These are phyloP conservation scores for Alternaria panax DNA, from an alignment of 2,329 filamentous ascomycete species.

Conservation along the genomic window DNA sequence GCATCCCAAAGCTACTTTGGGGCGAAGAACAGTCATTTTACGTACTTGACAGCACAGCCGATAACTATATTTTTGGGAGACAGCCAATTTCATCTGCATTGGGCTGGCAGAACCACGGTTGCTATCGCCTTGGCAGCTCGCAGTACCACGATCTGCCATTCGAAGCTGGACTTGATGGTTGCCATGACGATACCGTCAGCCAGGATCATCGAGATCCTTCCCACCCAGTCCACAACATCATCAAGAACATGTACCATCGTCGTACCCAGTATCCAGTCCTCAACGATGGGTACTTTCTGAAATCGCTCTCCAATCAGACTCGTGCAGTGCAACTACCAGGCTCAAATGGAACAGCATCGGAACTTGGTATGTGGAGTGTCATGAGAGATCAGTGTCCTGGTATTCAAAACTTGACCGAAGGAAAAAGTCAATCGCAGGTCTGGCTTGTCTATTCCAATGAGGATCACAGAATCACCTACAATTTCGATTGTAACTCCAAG, in stretches of 20 bases:
- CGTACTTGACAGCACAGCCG: slow-evolving; percentile 68
- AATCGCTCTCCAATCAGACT: neutral
- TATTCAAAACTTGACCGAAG: slow-evolving; percentile 51
- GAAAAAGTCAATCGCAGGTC: neutral
- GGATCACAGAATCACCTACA: neutral
- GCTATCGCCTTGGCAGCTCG: slow-evolving; percentile 63
- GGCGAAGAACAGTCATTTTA: slow-evolving; percentile 70
- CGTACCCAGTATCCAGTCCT: neutral
- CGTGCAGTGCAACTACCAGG: neutral
- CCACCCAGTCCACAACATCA: slow-evolving; percentile 66
- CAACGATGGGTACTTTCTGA: neutral
- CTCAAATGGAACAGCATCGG: neutral
- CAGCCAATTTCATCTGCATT: slow-evolving; percentile 67
- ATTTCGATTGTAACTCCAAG: slow-evolving; percentile 48
- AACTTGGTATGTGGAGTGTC: slow-evolving; percentile 63
- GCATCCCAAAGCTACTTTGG: neutral
- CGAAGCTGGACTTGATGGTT: slow-evolving; percentile 62
- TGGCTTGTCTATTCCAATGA: neutral
- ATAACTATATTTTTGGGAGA: slow-evolving; percentile 71
- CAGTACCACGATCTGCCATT: slow-evolving; percentile 67
- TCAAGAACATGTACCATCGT: slow-evolving; percentile 53
- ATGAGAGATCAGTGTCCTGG: slow-evolving; percentile 59
- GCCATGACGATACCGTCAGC: slow-evolving; percentile 63
- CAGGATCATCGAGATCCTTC: slow-evolving; percentile 70
- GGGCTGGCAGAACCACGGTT: slow-evolving; percentile 71